phyloP scores from a whole-genome alignment of 257 asterid species.

The Asclepias syriaca region DNA sequence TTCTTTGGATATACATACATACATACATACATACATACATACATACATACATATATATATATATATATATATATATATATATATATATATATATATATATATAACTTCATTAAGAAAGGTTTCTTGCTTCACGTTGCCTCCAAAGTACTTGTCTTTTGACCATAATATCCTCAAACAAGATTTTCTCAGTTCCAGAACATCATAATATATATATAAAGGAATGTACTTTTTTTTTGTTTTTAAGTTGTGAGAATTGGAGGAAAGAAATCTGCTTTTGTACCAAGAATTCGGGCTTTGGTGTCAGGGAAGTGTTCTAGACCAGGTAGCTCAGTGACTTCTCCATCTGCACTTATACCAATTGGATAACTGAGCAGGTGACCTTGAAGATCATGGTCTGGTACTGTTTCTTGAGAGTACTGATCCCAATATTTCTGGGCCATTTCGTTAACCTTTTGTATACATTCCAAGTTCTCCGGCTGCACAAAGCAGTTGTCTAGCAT shows the following conservation, averaged over 20 bases:
- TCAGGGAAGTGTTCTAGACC: constrained; percentile 51
- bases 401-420: constrained; percentile 26
- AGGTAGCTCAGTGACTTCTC: constrained; percentile 41
- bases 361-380: constrained; percentile 63
- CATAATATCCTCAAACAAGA: too few species aligned
- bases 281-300: constrained; percentile 56
- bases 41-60: too few species aligned
- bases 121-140: not conserved
- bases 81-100: too few species aligned
- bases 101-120: not conserved
- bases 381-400: constrained; percentile 42
- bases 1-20: too few species aligned
- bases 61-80: too few species aligned
- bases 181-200: too few species aligned
- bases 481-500: constrained; percentile 38
- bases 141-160: not conserved
- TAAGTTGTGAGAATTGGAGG: constrained; percentile 61
- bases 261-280: constrained; percentile 23
- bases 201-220: too few species aligned
- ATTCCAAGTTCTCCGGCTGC: constrained; percentile 43
- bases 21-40: too few species aligned
- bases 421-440: constrained; percentile 61
- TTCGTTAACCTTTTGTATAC: constrained; percentile 47
- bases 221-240: not conserved
- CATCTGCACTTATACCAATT: constrained; percentile 36